Base-by-base conservation (phyloP, 345 rosid genomes). In the Brassica rapa region DNA sequence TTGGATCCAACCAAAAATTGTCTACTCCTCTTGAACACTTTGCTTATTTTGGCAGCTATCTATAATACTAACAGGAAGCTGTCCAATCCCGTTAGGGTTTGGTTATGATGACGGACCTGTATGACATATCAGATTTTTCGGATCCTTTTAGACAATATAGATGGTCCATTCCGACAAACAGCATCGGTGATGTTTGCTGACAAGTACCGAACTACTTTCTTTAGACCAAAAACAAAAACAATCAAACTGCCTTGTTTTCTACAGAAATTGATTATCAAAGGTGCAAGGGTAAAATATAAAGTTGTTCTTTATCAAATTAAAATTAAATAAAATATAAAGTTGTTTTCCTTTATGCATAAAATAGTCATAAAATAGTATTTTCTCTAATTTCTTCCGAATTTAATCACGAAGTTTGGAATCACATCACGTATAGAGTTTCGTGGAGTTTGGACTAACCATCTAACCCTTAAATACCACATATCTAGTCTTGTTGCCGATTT, bases 101-200 rank as follows among this genome's bases (percentile, higher is more conserved):
- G 73, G 73, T 79, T 72, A 73, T 72, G 63, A 72, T 79, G 64
- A 72, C 63, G 63, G 76, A 21, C 68, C 77, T 30, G 30, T 27
- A 72, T 11, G 56, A 30, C 39, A 24, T 66, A 43, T 61, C 69
- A 63, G 64, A 72, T 23, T 78, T 77, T 65, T 78, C 62, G 65
- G 81, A 56, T 19, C 55, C 43, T 70, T 15, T 32, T 24, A 14
- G 66, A 62, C 75, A 77, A 15, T 51, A 24, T 10, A 77, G 74
- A 77, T 77, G 81, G 76, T 70, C 77, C 75, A 72, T 62, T 59
- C 77, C 81, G 81, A 78, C 81, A 71, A 56, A 72, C n/a, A 65
- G 68, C 81, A 72, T 57, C 9, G 51, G 77, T 72, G 68, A 72
- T 78, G 81, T 78, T 72, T 66, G 62, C 77, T 72, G 77, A 72